Evolutionary conservation across 2,329 filamentous ascomycete species (phyloP), one percentile per base, ranked within the genome.

Genomic region (Phialophora chinensis): DNA sequence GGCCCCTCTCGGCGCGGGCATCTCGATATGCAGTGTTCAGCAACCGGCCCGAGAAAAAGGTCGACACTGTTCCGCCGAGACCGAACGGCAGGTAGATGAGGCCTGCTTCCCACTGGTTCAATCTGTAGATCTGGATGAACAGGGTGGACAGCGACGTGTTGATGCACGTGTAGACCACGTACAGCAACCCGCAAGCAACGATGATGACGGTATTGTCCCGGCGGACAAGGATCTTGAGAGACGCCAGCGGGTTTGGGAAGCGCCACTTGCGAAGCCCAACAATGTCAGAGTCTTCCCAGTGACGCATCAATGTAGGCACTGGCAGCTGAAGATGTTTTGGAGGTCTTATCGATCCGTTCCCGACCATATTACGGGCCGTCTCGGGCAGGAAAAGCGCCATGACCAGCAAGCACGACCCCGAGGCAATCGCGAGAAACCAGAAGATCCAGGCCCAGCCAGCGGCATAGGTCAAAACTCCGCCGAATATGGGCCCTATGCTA

Each of bases 381-480:
- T 80, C 77, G 0, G 75, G 77, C 17, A 75, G 69, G 58, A 72
- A 71, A 1, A 73, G 10, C 0, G 68, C 50, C 11, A 74, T 68
- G 3, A 65, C 58, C 2, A 72, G 31, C 3, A 74, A 66, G 33
- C 70, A 70, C 7, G 62, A 47, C 10, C 68, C 74, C 3, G 73
- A 82, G 52, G 81, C 76, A 14, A 86, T 84, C 23, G 80, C 75
- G 3, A 86, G 75, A 62, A 85, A 83, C 82, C 83, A 86, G 68
- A 86, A 86, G 4, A 86, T 80, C 1, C 78, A 77, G 47, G 78
- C 75, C 84, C 84, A 86, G 0, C 83, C 84, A 0, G 85, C 69
- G 44, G 78, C 77, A 52, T 82, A 78, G 0, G 79, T 76, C 0
- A 86, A 67, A 0, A 80, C 72, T 6, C 84, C 85, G 0, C 84